phyloP scores from a whole-genome alignment of 805 yeast genomes.

The Wickerhamiella hasegawae region DNA sequence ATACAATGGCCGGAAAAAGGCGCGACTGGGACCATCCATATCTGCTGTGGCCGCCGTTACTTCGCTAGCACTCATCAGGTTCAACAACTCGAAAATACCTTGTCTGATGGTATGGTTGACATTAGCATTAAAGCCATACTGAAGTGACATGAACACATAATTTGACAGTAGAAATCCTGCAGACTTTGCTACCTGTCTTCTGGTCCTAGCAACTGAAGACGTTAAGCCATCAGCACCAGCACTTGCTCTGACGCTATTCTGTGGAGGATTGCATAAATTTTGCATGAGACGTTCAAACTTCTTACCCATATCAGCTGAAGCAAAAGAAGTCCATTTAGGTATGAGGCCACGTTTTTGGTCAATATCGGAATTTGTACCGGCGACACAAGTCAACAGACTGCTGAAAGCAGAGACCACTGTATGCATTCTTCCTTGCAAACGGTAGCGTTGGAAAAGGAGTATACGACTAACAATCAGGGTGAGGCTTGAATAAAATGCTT shows the following conservation, averaged over 20 bases:
- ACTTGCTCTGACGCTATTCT: constrained; percentile 17
- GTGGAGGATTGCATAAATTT: constrained; percentile 61
- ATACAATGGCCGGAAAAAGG: constrained; percentile 49
- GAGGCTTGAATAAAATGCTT: constrained; percentile 24
- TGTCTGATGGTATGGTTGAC: constrained; percentile 34
- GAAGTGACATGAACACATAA: constrained; percentile 41
- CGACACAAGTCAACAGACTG: constrained; percentile 34
- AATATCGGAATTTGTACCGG: constrained; percentile 6
- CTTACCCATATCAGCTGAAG: constrained; percentile 25
- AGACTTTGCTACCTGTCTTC: constrained; percentile 23
- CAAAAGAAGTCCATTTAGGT: too few species aligned
- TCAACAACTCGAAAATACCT: constrained; percentile 50
- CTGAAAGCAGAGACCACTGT: constrained; percentile 35
- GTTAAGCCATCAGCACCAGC: constrained; percentile 28
- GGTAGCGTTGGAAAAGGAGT: constrained; percentile 50
- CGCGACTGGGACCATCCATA: constrained; percentile 53
- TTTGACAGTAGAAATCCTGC: constrained; percentile 33
- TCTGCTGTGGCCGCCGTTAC: constrained; percentile 43
- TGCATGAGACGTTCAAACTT: constrained; percentile 40
- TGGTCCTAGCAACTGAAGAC: constrained; percentile 39
- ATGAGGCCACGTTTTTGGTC: too few species aligned
- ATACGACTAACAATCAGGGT: constrained; percentile 42
- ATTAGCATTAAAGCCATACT: constrained; percentile 29
- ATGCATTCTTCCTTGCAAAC: constrained; percentile 61
- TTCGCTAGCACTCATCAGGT: constrained; percentile 52